Conservation (phyloP, 1,139 yeast species). For the Arxiozyma bovina region DNA sequence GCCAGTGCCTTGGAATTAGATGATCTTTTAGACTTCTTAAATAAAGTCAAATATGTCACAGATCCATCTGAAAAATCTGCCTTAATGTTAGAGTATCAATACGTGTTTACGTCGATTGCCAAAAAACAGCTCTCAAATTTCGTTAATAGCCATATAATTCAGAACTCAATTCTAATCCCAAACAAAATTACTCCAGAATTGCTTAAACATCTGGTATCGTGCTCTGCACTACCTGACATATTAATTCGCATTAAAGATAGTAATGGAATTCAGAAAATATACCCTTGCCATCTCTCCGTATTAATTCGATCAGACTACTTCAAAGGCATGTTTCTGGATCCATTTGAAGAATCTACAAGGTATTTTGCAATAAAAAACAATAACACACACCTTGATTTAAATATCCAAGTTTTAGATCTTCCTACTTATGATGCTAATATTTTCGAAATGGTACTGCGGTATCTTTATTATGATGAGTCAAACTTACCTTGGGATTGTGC, state of each 20-base stretch:
- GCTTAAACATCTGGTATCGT: background rate
- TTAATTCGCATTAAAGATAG: constrained; percentile 35
- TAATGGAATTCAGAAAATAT: constrained; percentile 31
- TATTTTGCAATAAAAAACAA: constrained; percentile 8
- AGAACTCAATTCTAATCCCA: constrained; percentile 13
- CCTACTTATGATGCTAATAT: constrained; percentile 36
- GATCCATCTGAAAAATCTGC: constrained; percentile 35
- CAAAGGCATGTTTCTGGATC: constrained; percentile 53
- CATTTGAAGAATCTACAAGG: constrained; percentile 32
- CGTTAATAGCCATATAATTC: constrained; percentile 36
- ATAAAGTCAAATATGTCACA: constrained; percentile 16
- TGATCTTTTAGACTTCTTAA: constrained; percentile 34
- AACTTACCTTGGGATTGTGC: constrained; percentile 43
- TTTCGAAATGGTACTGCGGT: constrained; percentile 48
- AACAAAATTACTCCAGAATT: constrained; percentile 4
- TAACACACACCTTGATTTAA: background rate
- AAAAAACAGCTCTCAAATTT: constrained; percentile 38
- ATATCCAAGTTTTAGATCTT: constrained; percentile 16
- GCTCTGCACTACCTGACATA: constrained; percentile 41
- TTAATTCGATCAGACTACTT: constrained; percentile 56
- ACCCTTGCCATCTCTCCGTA: constrained; percentile 58
- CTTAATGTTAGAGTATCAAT: constrained; percentile 39
- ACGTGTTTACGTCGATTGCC: constrained; percentile 40
- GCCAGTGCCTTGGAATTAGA: constrained; percentile 35
- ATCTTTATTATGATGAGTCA: constrained; percentile 53